These are phyloP conservation scores for Hypoxylon sp. DNA, from an alignment of 2,329 filamentous ascomycete species.

Conservation along the genomic window DNA sequence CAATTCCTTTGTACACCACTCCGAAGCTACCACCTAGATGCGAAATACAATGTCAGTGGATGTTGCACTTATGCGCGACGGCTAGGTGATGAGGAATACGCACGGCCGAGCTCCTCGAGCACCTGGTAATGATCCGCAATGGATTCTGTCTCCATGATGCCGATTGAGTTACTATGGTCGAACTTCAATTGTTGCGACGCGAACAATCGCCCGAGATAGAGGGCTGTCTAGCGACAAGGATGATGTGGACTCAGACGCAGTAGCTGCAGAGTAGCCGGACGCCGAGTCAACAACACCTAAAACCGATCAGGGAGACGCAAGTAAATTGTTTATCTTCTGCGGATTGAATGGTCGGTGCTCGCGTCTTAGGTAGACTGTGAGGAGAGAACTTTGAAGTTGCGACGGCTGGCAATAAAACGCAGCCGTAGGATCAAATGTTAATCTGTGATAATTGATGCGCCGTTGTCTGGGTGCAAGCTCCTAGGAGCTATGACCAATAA, in stretches of 20 bases:
- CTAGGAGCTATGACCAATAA: conserved; percentile 51
- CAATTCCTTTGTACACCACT: conserved; percentile 95
- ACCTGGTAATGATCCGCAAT: conserved; percentile 93
- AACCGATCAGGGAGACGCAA: conserved; percentile 8
- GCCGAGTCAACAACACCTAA: conserved; percentile 28
- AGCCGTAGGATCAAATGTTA: not conserved
- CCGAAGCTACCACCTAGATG: conserved; percentile 89
- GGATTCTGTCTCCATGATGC: conserved; percentile 69
- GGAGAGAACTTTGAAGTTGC: conserved; percentile 5
- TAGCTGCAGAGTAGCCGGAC: conserved; percentile 39
- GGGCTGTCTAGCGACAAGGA: conserved; percentile 28
- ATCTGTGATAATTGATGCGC: conserved; percentile 17
- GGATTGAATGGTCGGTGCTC: not conserved
- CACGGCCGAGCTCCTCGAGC: conserved; percentile 95
- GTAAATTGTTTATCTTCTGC: not conserved
- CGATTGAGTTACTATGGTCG: conserved; percentile 9
- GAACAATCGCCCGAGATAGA: conserved; percentile 8
- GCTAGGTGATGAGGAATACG: conserved; percentile 56
- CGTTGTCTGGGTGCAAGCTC: conserved; percentile 47
- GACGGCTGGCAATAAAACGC: conserved; percentile 17
- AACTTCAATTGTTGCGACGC: conserved; percentile 16
- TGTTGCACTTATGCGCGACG: conserved; percentile 9
- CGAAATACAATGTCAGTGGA: conserved; percentile 29
- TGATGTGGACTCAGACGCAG: conserved; percentile 25
- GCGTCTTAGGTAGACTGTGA: not conserved